Base-by-base conservation (phyloP, 169 alveolate species). In the Nephromyces sp. region DNA sequence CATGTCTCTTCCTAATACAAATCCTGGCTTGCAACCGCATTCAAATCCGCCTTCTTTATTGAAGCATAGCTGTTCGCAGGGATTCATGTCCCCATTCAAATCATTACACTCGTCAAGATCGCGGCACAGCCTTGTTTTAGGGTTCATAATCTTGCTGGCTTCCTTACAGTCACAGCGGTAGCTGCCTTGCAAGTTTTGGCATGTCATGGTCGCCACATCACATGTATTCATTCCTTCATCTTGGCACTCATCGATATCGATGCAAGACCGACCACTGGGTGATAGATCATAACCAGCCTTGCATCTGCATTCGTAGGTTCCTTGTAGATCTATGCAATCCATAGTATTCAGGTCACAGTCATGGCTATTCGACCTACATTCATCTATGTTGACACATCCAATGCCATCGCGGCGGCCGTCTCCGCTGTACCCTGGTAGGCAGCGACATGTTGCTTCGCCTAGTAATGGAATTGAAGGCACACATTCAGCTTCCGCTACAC, bases 381-480 rank as follows among this genome's bases (percentile, higher is more conserved):
- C 86, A 77, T 80, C 80, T 8, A 80, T 66, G 32, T 80, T 81
- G 28, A 35, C 53, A 64, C 86, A 80, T 8, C 86, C 86, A 3
- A 73, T 68, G 2, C 86, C 86, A 8, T 62, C 43, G 27, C 52
- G 61, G 6, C 63, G 29, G 51, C 86, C 86, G 69, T 80, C 86
- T 0, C 86, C 86, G 15, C 66, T 68, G 68, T 52, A 80, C 15
- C 86, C 86, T 29, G 62, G 43, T 24, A 81, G 81, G 33, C 86
- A 80, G 52, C 72, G 32, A 25, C 86, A 80, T 32, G 75, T 53
- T 6, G 85, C 81, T 28, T 76, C 81, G 15, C 86, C 86, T 25
- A 80, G 64, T 22, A 80, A 34, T 2, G 77, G 77, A 6, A 70
- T 70, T 8, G 72, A 43, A 15, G 72, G 77, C 3, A 52, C 57